Conservation (phyloP, 345 rosid species). For the Barbarea vulgaris region DNA sequence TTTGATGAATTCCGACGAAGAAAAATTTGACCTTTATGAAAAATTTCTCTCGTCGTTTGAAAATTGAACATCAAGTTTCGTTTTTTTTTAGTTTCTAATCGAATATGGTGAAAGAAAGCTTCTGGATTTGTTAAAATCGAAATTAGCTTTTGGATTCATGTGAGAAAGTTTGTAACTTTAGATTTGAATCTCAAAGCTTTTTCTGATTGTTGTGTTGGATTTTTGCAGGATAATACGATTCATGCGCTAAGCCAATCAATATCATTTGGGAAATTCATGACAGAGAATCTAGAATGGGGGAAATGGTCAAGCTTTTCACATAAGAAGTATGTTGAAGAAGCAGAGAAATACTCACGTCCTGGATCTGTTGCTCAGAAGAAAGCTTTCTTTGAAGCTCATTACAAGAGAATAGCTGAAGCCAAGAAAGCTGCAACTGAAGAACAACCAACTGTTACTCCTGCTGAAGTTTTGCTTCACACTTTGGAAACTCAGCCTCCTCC, state of each 20-base stretch:
- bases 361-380: conserved; percentile 88
- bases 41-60: neutral
- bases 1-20: neutral
- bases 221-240: conserved; percentile 66
- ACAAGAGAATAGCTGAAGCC: conserved; percentile 68
- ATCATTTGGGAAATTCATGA: conserved; percentile 83
- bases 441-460: conserved; percentile 27
- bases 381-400: conserved; percentile 85
- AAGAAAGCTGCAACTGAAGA: conserved; percentile 56
- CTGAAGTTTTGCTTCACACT: conserved; percentile 37
- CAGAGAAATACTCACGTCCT: conserved; percentile 71
- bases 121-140: neutral
- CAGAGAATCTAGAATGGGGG: conserved; percentile 89
- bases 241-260: conserved; percentile 72
- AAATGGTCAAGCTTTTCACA: conserved; percentile 85
- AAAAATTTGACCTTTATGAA: neutral
- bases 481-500: conserved; percentile 40
- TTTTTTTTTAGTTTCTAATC: neutral
- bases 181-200: neutral
- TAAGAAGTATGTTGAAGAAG: conserved; percentile 78
- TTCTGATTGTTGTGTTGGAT: neutral
- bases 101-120: neutral
- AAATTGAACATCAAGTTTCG: neutral
- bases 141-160: conserved; percentile 7
- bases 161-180: conserved; percentile 6